Evolutionary conservation across 495 filamentous ascomycete species (phyloP), one percentile per base, ranked within the genome.

Genomic region (Tuber indicum): DNA sequence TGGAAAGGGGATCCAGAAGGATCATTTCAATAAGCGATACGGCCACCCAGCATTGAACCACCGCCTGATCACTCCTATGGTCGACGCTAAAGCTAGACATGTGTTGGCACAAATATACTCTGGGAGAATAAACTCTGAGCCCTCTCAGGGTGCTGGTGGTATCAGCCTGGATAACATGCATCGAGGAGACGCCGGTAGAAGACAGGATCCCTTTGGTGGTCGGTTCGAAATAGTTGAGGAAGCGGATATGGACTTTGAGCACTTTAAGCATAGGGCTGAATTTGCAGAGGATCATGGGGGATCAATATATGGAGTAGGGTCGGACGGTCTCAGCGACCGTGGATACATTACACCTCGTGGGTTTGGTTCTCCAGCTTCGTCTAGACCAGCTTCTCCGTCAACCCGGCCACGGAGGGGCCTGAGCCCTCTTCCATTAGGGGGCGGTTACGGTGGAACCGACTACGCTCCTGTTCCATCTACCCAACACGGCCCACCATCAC

Each of bases 51-150:
- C 92, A 19, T 89, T 99, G 32, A 97, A 93, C 85, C 92, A 91
- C 80, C 91, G 91, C 12, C 88, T 99, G 72, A 92, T 95, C 79
- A 96, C 93, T 0, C 96, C 96, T 0, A 99, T 99, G 96, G 95
- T 99, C 17, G 92, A 96, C 78, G 93, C 92, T 62, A 95, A 91
- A 83, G 93, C 94, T 26, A 91, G 94, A 76, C 92, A 94, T 72
- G 87, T 93, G 49, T 88, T 99, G 47, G 90, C 90, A 49, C 88
- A 91, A 69, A 87, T 98, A 78, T 97, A 97, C 80, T 89, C 89
- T 19, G 96, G 94, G 21, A 90, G 94, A 12, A 86, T 96, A n/a
- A 87, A 88, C 66, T 82, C 74, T 26, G 81, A 82, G 44, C 85
- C 87, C 71, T 87, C 89, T 74, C 86, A 87, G 1, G 86, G 88